Conservation (phyloP, 2,329 filamentous ascomycete genomes). For the Paracamarosporium sp. region DNA sequence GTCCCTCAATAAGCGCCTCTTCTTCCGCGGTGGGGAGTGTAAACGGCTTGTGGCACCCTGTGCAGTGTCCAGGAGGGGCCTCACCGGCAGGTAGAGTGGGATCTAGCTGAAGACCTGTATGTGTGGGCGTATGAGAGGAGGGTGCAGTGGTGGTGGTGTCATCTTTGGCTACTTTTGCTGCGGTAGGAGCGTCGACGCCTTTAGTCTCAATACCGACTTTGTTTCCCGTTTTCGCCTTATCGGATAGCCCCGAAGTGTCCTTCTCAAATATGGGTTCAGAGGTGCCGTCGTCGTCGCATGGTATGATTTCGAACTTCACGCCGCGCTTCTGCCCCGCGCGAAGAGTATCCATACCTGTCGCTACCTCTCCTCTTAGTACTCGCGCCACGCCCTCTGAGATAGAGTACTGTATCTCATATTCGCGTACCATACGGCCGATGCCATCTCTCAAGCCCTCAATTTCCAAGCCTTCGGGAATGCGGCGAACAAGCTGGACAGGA, state of each 20-base stretch:
- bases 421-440: conserved; percentile 87
- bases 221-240: conserved; percentile 9
- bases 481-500: conserved; percentile 85
- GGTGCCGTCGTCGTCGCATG: conserved; percentile 43
- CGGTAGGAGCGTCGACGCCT: conserved; percentile 32
- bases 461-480: conserved; percentile 91
- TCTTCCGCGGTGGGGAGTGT: conserved; percentile 38
- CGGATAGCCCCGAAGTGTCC: not conserved
- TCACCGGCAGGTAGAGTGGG: conserved; percentile 30
- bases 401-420: conserved; percentile 93
- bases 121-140: conserved; percentile 22
- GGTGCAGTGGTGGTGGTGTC: conserved; percentile 27
- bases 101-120: conserved; percentile 27
- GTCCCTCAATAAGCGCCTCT: conserved; percentile 30
- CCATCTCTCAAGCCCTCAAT: conserved; percentile 90
- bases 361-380: conserved; percentile 87
- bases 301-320: conserved; percentile 83
- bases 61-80: conserved; percentile 43
- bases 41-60: conserved; percentile 40
- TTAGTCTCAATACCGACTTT: conserved; percentile 37
- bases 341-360: conserved; percentile 79
- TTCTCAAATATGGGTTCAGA: not conserved
- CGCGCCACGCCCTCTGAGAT: conserved; percentile 89
- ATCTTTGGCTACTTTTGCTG: conserved; percentile 31
- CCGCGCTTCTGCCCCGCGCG: conserved; percentile 81